Evolutionary conservation across 306 rosid genomes (phyloP).

Genomic region (Chamaecrista fasciculata): DNA sequence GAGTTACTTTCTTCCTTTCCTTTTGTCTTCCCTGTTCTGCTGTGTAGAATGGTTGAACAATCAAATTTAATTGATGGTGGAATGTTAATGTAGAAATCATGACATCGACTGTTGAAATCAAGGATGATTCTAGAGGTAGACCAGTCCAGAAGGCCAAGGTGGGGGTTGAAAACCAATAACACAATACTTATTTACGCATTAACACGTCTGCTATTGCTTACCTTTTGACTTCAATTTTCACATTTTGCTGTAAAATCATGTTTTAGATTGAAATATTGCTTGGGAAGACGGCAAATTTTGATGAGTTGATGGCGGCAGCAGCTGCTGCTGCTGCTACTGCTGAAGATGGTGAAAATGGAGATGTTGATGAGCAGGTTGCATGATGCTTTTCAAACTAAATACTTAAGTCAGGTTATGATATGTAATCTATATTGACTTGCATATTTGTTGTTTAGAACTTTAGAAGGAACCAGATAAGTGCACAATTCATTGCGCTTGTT

Average conservation of each 20-base stretch:
- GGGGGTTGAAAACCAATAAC: neutral
- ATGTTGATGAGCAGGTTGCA: slow-evolving; percentile 49
- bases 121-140: slow-evolving; percentile 73
- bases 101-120: slow-evolving; percentile 74
- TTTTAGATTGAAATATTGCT: slow-evolving; percentile 73
- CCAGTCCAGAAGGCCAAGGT: slow-evolving; percentile 89
- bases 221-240: slow-evolving; percentile 13
- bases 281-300: slow-evolving; percentile 72
- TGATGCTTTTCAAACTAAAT: slow-evolving; percentile 23
- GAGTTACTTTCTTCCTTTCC: slow-evolving; percentile 2
- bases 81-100: slow-evolving; percentile 47
- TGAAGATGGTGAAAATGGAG: slow-evolving; percentile 58
- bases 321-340: slow-evolving; percentile 51
- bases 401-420: slow-evolving; percentile 22
- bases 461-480: slow-evolving; percentile 12
- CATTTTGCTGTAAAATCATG: slow-evolving; percentile 20
- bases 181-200: neutral
- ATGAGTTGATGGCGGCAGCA: slow-evolving; percentile 81
- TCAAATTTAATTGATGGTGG: slow-evolving; percentile 15
- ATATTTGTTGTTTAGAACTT: slow-evolving; percentile 29
- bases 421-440: slow-evolving; percentile 31
- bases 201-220: neutral
- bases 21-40: neutral
- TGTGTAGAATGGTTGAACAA: neutral
- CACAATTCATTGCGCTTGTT: slow-evolving; percentile 19